Conservation (phyloP, 306 rosid genomes). For the Fragaria vesca region DNA sequence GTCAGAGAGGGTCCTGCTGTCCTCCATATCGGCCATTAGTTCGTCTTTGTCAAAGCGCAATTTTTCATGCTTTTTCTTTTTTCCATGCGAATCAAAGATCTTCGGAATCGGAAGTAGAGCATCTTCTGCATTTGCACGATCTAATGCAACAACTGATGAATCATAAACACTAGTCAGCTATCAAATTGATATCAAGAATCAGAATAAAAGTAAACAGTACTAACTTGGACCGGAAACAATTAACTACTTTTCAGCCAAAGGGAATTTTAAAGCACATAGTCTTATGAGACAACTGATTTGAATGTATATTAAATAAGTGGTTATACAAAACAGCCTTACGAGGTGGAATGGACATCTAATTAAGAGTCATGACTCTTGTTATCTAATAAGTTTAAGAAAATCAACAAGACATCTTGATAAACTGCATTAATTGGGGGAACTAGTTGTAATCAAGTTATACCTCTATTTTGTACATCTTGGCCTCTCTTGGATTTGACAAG, state of each 20-base stretch:
- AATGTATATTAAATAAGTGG: not conserved
- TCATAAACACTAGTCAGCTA: slow-evolving; percentile 34
- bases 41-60: slow-evolving; percentile 33
- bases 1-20: slow-evolving; percentile 36
- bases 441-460: slow-evolving; percentile 26
- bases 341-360: not conserved
- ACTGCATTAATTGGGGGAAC: not conserved
- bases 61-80: slow-evolving; percentile 38
- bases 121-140: slow-evolving; percentile 91
- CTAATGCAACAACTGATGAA: slow-evolving; percentile 71
- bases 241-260: not conserved
- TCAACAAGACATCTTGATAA: not conserved
- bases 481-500: slow-evolving; percentile 61
- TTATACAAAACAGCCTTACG: not conserved
- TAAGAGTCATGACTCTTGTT: not conserved
- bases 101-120: slow-evolving; percentile 83
- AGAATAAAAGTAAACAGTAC: slow-evolving; percentile 4
- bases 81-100: slow-evolving; percentile 53
- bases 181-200: slow-evolving; percentile 11
- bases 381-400: not conserved
- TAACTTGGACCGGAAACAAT: slow-evolving; percentile 3
- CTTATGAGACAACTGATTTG: not conserved
- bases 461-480: slow-evolving; percentile 44
- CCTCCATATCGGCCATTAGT: slow-evolving; percentile 28
- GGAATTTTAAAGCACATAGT: not conserved